Conservation (phyloP, 345 rosid species). For the Arabis alpina region DNA sequence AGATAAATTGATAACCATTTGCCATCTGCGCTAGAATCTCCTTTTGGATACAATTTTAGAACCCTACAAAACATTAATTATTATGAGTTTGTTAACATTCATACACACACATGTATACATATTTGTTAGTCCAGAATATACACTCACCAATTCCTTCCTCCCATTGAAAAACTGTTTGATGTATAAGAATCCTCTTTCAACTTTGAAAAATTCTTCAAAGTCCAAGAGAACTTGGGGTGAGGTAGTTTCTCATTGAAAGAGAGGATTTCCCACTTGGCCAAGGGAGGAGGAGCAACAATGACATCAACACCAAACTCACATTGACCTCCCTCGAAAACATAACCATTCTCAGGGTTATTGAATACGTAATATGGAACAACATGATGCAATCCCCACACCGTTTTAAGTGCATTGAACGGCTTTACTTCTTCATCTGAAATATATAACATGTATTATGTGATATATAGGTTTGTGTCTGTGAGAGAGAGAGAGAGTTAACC, state of each 20-base stretch:
- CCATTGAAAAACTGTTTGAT: not conserved
- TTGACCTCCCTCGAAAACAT: conserved; percentile 11
- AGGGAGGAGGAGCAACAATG: not conserved
- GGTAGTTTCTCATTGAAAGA: conserved; percentile 1
- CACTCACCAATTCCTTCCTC: conserved; percentile 1
- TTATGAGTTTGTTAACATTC: not conserved
- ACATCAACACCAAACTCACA: conserved; percentile 30
- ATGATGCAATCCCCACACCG: not conserved
- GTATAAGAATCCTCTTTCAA: not conserved
- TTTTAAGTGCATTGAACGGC: conserved; percentile 17
- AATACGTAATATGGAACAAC: conserved; percentile 21
- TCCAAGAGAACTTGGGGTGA: not conserved
- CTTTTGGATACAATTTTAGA: not conserved
- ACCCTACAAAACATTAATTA: not conserved
- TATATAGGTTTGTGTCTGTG: not conserved
- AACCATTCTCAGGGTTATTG: conserved; percentile 2
- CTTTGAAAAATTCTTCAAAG: not conserved
- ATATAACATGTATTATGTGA: not conserved
- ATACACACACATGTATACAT: not conserved
- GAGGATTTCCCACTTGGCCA: conserved; percentile 20
- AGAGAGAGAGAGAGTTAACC: not conserved
- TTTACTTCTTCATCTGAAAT: not conserved
- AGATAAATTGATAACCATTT: not conserved
- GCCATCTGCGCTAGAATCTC: not conserved
- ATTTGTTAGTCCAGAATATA: not conserved